Percentiles rank a stretch among this genome's conserved stretches.
These are phyloP conservation scores for Cladosporium sphaerospermum DNA, from an alignment of 2,329 filamentous ascomycete species.

Conservation along the genomic window DNA sequence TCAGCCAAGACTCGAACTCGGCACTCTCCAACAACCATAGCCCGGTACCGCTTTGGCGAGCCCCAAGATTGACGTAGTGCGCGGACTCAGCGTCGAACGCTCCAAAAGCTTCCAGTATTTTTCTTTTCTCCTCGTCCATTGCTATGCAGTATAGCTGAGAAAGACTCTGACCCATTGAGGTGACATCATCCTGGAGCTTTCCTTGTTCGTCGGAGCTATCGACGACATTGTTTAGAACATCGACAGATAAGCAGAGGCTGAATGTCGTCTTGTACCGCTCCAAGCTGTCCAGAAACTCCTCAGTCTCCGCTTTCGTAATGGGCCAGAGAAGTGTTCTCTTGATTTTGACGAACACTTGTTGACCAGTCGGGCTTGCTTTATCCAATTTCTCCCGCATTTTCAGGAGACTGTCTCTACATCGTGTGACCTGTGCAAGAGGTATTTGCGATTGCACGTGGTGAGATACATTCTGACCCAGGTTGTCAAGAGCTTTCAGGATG, in stretches of 20 bases:
- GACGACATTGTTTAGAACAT: not conserved
- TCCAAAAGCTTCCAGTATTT: not conserved
- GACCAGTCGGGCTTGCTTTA: not conserved
- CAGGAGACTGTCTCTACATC: not conserved
- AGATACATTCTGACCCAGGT: not conserved
- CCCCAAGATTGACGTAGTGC: not conserved
- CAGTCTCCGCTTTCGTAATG: not conserved
- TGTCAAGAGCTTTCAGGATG: not conserved
- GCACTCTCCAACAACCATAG: not conserved
- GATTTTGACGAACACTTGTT: not conserved
- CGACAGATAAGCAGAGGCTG: not conserved
- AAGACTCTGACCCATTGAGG: not conserved
- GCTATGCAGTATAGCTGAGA: not conserved
- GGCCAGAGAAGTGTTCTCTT: not conserved
- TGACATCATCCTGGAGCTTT: not conserved
- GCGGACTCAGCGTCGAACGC: not conserved
- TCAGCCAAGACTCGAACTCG: not conserved
- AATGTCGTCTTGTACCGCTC: slow-evolving; percentile 2
- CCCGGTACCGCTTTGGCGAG: not conserved
- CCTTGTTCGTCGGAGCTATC: not conserved
- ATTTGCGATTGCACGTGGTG: not conserved
- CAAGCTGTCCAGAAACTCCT: not conserved
- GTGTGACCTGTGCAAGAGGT: not conserved
- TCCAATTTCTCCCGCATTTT: not conserved
- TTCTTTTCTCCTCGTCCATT: not conserved